Evolutionary conservation across 2,329 filamentous ascomycete genomes (phyloP).

Genomic region (Polytolypa hystricis): DNA sequence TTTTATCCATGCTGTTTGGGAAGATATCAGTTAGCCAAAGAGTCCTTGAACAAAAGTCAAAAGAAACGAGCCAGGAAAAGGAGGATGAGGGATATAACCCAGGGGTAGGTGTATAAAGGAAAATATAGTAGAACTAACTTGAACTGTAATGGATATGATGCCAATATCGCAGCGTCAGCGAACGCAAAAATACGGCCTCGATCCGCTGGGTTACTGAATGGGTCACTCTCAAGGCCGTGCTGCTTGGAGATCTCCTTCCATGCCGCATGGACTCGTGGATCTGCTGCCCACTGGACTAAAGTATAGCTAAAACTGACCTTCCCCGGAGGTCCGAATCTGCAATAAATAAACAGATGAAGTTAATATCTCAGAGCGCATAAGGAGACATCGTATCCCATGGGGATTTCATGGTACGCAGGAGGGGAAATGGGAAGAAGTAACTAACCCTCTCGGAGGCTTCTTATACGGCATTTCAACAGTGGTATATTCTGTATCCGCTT

Average conservation of each 20-base stretch:
- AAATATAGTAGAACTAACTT: conserved; percentile 16
- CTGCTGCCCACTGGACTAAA: conserved; percentile 37
- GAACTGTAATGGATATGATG: conserved; percentile 19
- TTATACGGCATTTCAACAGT: conserved; percentile 6
- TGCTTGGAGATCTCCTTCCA: conserved; percentile 36
- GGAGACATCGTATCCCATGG: conserved; percentile 6
- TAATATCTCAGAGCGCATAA: too few species aligned
- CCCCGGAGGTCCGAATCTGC: conserved; percentile 33
- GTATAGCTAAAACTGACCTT: conserved; percentile 31
- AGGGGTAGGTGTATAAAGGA: neutral
- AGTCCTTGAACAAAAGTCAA: conserved; percentile 5
- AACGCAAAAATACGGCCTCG: conserved; percentile 38
- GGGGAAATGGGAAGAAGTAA: neutral
- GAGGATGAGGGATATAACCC: neutral
- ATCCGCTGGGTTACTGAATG: conserved; percentile 26
- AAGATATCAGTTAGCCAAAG: conserved; percentile 5
- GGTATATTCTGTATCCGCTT: conserved; percentile 9
- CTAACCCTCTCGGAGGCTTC: conserved; percentile 13
- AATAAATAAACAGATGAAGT: too few species aligned
- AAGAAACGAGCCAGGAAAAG: neutral
- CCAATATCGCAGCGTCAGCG: conserved; percentile 30
- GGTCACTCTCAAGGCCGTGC: conserved; percentile 30
- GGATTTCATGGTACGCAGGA: neutral
- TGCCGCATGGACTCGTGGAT: conserved; percentile 32
- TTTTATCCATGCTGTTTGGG: conserved; percentile 32